Evolutionary conservation across 176 grass and related monocot genomes (phyloP).

Genomic region (Poa pratensis): DNA sequence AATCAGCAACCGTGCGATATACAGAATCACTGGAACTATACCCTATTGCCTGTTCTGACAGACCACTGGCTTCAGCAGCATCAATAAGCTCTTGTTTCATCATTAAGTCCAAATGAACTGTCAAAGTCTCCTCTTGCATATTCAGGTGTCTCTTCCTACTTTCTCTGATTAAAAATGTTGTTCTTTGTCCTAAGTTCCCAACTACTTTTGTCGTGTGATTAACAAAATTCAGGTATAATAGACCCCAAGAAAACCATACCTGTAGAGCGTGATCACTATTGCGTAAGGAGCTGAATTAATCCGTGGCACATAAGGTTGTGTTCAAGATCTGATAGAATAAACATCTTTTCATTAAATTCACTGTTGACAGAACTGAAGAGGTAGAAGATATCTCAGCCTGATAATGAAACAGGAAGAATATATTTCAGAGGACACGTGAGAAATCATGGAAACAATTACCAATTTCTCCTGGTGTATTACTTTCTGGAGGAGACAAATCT

Average conservation of each 20-base stretch:
- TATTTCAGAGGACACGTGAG: neutral
- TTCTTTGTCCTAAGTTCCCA: neutral
- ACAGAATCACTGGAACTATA: constrained; percentile 39
- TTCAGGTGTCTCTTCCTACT: constrained; percentile 14
- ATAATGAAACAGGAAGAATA: neutral
- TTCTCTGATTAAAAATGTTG: constrained; percentile 8
- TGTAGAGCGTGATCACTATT: constrained; percentile 32
- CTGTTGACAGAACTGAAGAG: neutral
- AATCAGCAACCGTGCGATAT: neutral
- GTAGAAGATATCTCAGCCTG: neutral
- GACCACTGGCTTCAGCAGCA: constrained; percentile 74
- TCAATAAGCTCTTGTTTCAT: constrained; percentile 84
- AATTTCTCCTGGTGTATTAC: constrained; percentile 28
- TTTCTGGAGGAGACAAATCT: constrained; percentile 40
- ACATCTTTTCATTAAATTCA: neutral
- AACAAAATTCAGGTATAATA: constrained; percentile 3
- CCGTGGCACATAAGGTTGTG: constrained; percentile 48
- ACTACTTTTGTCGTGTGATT: neutral
- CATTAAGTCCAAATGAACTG: constrained; percentile 52
- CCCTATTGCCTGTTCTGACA: too few species aligned
- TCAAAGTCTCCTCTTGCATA: constrained; percentile 15
- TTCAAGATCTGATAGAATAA: neutral
- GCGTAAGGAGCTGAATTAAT: neutral
- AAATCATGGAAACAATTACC: constrained; percentile 20
- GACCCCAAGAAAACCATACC: constrained; percentile 43